phyloP scores from a whole-genome alignment of 331 rosid genomes.

The Malus hybrid region DNA sequence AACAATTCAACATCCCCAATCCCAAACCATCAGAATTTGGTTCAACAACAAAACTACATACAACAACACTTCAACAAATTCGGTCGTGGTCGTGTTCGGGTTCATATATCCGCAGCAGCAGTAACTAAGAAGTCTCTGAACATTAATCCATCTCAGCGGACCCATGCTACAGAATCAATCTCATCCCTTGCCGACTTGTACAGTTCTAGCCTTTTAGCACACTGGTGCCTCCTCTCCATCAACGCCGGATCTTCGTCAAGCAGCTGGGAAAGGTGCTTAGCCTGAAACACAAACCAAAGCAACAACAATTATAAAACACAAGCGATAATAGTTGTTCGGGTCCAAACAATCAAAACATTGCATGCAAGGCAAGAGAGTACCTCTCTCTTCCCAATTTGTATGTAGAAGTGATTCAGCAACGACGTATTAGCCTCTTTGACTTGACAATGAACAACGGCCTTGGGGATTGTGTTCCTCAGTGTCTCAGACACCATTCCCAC shows the following conservation, averaged over 20 bases:
- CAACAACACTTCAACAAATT: too few species aligned
- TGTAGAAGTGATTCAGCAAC: conserved; percentile 71
- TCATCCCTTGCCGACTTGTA: conserved; percentile 95
- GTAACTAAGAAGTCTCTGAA: not conserved
- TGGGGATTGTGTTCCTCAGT: conserved; percentile 68
- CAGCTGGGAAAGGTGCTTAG: conserved; percentile 55
- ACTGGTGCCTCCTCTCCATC: conserved; percentile 89
- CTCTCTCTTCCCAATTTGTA: conserved; percentile 84
- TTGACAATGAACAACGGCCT: conserved; percentile 93
- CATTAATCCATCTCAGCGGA: conserved; percentile 33
- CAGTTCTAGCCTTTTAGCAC: conserved; percentile 79
- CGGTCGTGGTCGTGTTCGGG: not conserved
- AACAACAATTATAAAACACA: not conserved
- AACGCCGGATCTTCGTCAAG: conserved; percentile 91
- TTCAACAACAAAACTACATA: too few species aligned
- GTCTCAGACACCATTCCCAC: conserved; percentile 89
- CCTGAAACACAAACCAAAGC: conserved; percentile 35
- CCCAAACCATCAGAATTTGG: too few species aligned
- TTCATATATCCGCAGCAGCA: not conserved
- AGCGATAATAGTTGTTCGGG: too few species aligned
- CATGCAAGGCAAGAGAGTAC: conserved; percentile 28
- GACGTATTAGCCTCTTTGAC: conserved; percentile 85
- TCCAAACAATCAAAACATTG: not conserved
- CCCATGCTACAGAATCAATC: conserved; percentile 87
- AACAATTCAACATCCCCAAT: too few species aligned